Base-by-base conservation (phyloP, 768 basidiomycete genomes). In the Dentipellis sp. region DNA sequence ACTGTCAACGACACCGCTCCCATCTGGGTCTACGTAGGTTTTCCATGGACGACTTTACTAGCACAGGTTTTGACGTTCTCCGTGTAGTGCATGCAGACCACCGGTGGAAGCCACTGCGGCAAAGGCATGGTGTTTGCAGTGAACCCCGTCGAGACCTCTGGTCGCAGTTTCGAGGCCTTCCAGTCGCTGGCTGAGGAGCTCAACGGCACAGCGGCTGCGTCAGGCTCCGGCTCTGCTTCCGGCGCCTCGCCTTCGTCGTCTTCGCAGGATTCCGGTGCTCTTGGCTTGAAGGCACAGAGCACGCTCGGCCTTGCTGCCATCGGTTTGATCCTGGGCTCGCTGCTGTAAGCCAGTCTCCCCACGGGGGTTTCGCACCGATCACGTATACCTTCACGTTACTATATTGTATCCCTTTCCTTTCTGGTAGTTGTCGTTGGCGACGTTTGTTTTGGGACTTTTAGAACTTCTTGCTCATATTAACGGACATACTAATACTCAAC, bases 1-100 rank as follows among this genome's bases (percentile, higher is more conserved):
- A 81, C 77, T 39, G 77, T 86, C 58, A 79, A 75, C 58, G 78
- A 79, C 66, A 83, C 82, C 34, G 63, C 71, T 21, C 82, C 82
- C 46, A 67, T 81, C 58, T 83, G 82, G 81, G 77, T 77, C 46
- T 82, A 76, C 71, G 75, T 76, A 62, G 37, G 75, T 70, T 19
- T 45, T n/a, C 42, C 16, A n/a, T n/a, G 8, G n/a, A n/a, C 16
- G 14, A 19, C 46, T 16, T 52, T 59, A 58, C 6, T n/a, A 61
- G 63, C 56, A 64, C 65, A 54, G 45, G 49, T 3, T 66, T 67
- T 55, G 50, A 62, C 39, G 48, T 22, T 34, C 29, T 19, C n/a
- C 42, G 38, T 78, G 76, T 64, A 78, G 74, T 68, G 71, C 75
- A 53, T 79, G 74, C 59, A 82, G 61, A 62, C 61, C 42, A 19